Evolutionary conservation across 306 rosid genomes (phyloP), one percentile per base, ranked within the genome.

Genomic region (Rosa rugosa): DNA sequence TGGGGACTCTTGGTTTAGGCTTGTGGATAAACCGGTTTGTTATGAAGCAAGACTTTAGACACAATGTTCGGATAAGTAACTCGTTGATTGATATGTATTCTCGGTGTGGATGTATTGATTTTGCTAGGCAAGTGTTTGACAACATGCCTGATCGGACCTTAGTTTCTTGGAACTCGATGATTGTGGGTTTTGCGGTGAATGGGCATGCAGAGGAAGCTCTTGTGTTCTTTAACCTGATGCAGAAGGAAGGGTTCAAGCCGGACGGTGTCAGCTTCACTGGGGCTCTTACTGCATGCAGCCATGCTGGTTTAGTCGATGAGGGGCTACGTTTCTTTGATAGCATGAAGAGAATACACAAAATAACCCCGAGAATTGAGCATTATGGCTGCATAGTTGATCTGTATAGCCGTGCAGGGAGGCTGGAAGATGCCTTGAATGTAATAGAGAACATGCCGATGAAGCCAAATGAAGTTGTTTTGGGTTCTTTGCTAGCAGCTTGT

Each of bases 401-500:
- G 56, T 90, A 91, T 54, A 88, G 95, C 77, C 92, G 97, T 34
- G 92, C 97, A 1, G 99, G 97, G 80, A 89, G 92, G 86, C 83
- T 92, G 80, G 87, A 88, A 67, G 95, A 91, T 50, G 97, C 97
- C 9, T 72, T 85, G 84, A 74, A 85, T 75, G 87, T 91, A 67
- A 78, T 91, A 22, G 78, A 86, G 83, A 88, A 69, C 8, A 92
- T 94, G 98, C 91, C 97, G 12, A 77, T 94, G 93, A 89, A 87
- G 84, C 99, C 97, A 10, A 92, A 94, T 75, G 95, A 89, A 85
- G 92, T 92, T 72, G 90, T 94, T 12, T 47, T 94, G 70, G 99
- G 99, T 77, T 94, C 99, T 46, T 86, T 92, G 87, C 85, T 92
- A 20, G 99, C 99, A 54, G 94, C 97, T 22, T 94, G 97, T 81